Conservation (phyloP, 2,329 filamentous ascomycete genomes). For the Cladosporium sp. region DNA sequence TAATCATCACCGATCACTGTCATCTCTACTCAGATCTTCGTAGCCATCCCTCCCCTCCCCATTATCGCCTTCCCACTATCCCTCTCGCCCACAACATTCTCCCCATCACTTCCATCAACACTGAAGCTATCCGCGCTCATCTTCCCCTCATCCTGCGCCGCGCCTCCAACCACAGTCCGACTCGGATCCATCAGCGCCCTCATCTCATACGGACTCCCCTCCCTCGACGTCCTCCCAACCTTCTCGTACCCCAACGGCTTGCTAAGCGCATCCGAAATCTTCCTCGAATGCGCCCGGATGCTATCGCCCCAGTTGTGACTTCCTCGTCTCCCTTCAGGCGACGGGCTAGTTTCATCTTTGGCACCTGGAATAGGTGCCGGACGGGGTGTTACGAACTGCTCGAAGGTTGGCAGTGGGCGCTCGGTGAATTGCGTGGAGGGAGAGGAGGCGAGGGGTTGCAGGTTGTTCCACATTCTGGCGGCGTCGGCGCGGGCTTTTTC, state of each 20-base stretch:
- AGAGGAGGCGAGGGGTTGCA: slow-evolving; percentile 34
- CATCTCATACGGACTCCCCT: slow-evolving; percentile 24
- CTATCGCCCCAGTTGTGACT: slow-evolving; percentile 18
- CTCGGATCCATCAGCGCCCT: slow-evolving; percentile 24
- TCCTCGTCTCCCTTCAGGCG: neutral
- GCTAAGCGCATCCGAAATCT: slow-evolving; percentile 23
- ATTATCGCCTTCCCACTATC: neutral
- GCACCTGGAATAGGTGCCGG: slow-evolving; percentile 23
- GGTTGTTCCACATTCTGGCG: slow-evolving; percentile 29
- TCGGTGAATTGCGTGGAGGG: slow-evolving; percentile 32
- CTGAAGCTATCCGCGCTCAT: slow-evolving; percentile 22
- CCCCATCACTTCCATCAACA: slow-evolving; percentile 12
- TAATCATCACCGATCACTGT: neutral
- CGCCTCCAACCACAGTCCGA: slow-evolving; percentile 15
- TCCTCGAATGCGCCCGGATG: slow-evolving; percentile 24
- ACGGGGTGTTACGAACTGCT: slow-evolving; percentile 33
- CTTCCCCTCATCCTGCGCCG: slow-evolving; percentile 20
- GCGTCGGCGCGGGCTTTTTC: slow-evolving; percentile 35
- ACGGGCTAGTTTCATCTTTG: neutral
- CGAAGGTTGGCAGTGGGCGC: slow-evolving; percentile 27
- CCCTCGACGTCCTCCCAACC: slow-evolving; percentile 6
- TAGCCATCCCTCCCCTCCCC: neutral
- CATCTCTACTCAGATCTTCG: neutral
- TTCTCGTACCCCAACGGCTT: slow-evolving; percentile 22
- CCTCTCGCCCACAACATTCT: neutral